Evolutionary conservation across 2,329 filamentous ascomycete species (phyloP), one percentile per base, ranked within the genome.

Genomic region (Graphilbum sp.): DNA sequence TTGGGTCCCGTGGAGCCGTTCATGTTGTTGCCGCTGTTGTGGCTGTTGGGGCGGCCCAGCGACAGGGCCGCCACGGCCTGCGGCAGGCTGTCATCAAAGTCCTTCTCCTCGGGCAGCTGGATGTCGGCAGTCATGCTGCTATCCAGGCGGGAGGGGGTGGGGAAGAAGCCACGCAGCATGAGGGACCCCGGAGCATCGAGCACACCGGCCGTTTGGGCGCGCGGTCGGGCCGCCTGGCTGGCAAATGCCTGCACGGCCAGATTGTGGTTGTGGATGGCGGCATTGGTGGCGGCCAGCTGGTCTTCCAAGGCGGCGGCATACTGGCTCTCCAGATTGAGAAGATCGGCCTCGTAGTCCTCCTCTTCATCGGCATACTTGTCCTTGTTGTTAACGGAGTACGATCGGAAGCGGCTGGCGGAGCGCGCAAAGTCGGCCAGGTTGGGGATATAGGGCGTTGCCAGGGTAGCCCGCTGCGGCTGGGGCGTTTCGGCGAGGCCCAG

Each of bases 341-440:
- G 53, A 18, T 67, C 67, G 17, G 54, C 50, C 29, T 69, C 76
- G 43, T 81, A 84, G 15, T 83, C 80, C 37, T 86, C 79, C 37
- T 86, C 79, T 34, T 85, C 79, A 49, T 92, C 85, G 3, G 82
- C 87, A 50, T 96, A 96, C 56, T 90, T 92, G 55, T 96, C 88
- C 59, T 93, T 95, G 40, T 93, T 92, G 58, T 98, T 98, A 46
- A 98, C 90, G 1, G 90, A 98, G 57, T 95, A 96, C 2, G 90
- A 98, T 34, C 90, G 77, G 66, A 96, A 93, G 37, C 90, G 76
- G 55, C 82, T 96, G 33, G 79, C 69, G 49, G 82, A 81, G 53
- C 74, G 81, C 46, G 78, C 79, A 47, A 84, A 71, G 53, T 83
- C 79, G 44, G 78, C 76, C 43, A 88, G 64, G 51, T 81, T 81